These are phyloP conservation scores for Royoungia palumana DNA, from an alignment of 768 basidiomycete genomes.

Conservation along the genomic window DNA sequence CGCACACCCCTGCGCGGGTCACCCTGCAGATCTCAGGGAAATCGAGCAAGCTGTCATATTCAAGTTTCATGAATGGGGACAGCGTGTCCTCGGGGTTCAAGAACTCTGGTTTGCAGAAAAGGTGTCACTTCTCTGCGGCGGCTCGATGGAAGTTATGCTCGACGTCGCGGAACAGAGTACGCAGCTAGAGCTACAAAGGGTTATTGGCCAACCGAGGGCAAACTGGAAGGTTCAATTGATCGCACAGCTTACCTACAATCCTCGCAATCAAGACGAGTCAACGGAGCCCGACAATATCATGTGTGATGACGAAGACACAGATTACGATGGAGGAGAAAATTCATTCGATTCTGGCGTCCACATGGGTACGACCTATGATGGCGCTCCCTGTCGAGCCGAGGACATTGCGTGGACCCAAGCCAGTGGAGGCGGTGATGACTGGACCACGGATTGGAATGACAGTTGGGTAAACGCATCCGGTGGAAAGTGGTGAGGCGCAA, in stretches of 20 bases:
- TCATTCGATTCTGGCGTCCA: slow-evolving; percentile 30
- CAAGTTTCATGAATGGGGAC: slow-evolving; percentile 54
- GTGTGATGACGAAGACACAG: slow-evolving; percentile 21
- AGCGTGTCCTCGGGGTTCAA: slow-evolving; percentile 42
- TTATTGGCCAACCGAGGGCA: slow-evolving; percentile 13
- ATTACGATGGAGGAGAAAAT: slow-evolving; percentile 14
- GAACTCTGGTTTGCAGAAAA: slow-evolving; percentile 48
- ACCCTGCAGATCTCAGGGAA: slow-evolving; percentile 40
- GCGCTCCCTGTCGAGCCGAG: slow-evolving; percentile 2
- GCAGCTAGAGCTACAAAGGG: slow-evolving; percentile 22
- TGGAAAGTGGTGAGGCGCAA: slow-evolving; percentile 3
- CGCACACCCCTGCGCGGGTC: slow-evolving; percentile 46
- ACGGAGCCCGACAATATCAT: slow-evolving; percentile 10
- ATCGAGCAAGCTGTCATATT: slow-evolving; percentile 49
- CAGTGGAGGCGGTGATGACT: slow-evolving; percentile 4
- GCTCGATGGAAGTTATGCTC: slow-evolving; percentile 30
- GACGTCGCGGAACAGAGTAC: slow-evolving; percentile 22
- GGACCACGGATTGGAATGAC: slow-evolving; percentile 3
- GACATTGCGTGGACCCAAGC: slow-evolving; percentile 15
- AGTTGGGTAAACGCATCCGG: neutral
- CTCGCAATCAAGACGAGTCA: slow-evolving; percentile 4
- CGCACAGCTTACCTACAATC: slow-evolving; percentile 13
- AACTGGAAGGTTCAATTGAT: slow-evolving; percentile 33
- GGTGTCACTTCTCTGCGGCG: slow-evolving; percentile 33
- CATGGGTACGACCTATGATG: slow-evolving; percentile 11